Percentiles rank a stretch among this genome's conserved stretches.
Conservation (phyloP, 176 grass and related monocot species). For the Zizania latifolia region DNA sequence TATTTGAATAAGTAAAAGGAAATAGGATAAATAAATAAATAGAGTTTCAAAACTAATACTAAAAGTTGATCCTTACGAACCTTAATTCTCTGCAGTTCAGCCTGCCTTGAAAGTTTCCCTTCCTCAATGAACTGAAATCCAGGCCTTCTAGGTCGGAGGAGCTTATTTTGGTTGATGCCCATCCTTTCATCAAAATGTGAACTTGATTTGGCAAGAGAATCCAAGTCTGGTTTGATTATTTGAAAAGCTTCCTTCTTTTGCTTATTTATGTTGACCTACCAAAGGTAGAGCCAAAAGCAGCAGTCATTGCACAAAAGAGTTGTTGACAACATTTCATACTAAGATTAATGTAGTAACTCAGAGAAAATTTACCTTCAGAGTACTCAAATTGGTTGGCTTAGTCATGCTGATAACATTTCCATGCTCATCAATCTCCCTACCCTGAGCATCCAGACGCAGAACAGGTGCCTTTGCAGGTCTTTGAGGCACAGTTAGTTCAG, state of each 20-base stretch:
- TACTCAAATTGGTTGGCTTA: slow-evolving; percentile 78
- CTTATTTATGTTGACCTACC: slow-evolving; percentile 94
- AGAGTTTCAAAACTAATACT: background rate
- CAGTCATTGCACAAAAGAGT: background rate
- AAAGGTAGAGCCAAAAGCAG: slow-evolving; percentile 19
- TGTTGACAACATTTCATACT: background rate
- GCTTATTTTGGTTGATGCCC: slow-evolving; percentile 85
- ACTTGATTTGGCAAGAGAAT: slow-evolving; percentile 70
- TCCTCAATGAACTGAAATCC: slow-evolving; percentile 92
- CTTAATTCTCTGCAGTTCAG: slow-evolving; percentile 90
- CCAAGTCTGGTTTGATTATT: slow-evolving; percentile 95
- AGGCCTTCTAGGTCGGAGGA: slow-evolving; percentile 77
- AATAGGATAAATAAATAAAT: slow-evolving; percentile 15
- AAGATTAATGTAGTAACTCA: slow-evolving; percentile 6
- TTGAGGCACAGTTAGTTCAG: slow-evolving; percentile 61
- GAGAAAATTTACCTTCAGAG: slow-evolving; percentile 73
- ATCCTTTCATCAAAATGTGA: slow-evolving; percentile 86
- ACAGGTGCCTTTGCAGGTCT: slow-evolving; percentile 77
- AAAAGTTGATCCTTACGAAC: slow-evolving; percentile 34
- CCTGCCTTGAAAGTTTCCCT: slow-evolving; percentile 78
- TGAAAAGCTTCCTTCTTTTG: slow-evolving; percentile 98
- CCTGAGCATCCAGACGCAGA: slow-evolving; percentile 85
- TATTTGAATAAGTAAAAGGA: slow-evolving; percentile 8
- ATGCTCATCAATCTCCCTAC: slow-evolving; percentile 91
- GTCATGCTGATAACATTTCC: slow-evolving; percentile 74